Base-by-base conservation (phyloP, 345 rosid species). In the Eucalyptus pumila region DNA sequence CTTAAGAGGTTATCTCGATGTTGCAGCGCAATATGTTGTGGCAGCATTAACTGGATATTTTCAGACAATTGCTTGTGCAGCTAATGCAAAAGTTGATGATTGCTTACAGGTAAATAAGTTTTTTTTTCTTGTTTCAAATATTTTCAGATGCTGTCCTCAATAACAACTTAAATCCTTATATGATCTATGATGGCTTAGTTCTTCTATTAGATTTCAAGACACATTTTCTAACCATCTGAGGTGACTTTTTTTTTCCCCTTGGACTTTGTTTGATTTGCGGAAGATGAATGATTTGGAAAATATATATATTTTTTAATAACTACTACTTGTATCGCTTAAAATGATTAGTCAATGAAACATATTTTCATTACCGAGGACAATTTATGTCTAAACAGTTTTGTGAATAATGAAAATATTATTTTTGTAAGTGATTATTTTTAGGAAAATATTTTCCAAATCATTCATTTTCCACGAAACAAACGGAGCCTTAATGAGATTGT, bases 41-140 rank as follows among this genome's bases (percentile, higher is more conserved):
- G 94, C 95, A 89, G 99, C 99, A n/a, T 97, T 98, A 89, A 96
- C 94, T 81, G 99, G 99, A 90, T 98, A 97, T 94, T 98, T 98
- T 91, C 98, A 95, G 91, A 96, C 99, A 51, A 96, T 98, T 90
- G 95, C 98, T 76, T 97, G 97, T 91, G 99, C 96, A 44, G 99
- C 98, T 87, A 94, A 97, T 91, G 92, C 98, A 65, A 98, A 97
- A 95, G 99, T 98, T 87, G 99, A 97, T 94, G 96, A 96, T 91
- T 97, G 99, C 93, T 95, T 98, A 93, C 98, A 98, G 98, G 99
- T 98, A 94, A 93, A 32, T 34, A 69, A 69, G 76, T 17, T 34
- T 69, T 65, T n/a, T 17, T 17, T 69, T 69, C 80, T 69, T 69
- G 80, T 69, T 69, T 34, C 24, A 69, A 34, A 69, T 32, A 69